A percentile compares a stretch with the other conserved stretches of the same genome.
These are phyloP conservation scores for Schizothecium vesticola DNA, from an alignment of 495 filamentous ascomycete species.

Conservation along the genomic window DNA sequence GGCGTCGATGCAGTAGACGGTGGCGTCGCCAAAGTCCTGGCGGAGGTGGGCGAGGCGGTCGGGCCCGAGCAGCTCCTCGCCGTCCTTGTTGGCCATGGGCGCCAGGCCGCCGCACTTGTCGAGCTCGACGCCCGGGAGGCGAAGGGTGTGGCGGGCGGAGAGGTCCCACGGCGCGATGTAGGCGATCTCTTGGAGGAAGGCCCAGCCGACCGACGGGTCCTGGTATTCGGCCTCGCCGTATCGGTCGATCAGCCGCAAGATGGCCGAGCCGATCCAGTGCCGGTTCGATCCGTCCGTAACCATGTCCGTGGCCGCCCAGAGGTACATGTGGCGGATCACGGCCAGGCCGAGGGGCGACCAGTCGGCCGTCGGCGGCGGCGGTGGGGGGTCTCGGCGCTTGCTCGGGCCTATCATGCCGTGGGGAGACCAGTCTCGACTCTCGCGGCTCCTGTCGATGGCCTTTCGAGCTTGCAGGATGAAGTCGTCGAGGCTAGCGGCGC, in stretches of 20 bases:
- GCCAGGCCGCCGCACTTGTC: slow-evolving; percentile 39
- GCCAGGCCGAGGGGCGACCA: slow-evolving; percentile 47
- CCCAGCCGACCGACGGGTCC: slow-evolving; percentile 51
- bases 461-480: slow-evolving; percentile 63
- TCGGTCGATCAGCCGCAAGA: slow-evolving; percentile 65
- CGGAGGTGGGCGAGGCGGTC: slow-evolving; percentile 55
- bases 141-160: slow-evolving; percentile 53
- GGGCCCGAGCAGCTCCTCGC: slow-evolving; percentile 15
- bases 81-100: slow-evolving; percentile 29
- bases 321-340: slow-evolving; percentile 66
- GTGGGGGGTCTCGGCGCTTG: slow-evolving; percentile 24
- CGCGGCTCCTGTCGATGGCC: slow-evolving; percentile 63
- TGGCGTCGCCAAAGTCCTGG: slow-evolving; percentile 62
- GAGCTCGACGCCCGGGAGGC: slow-evolving; percentile 44
- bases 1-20: slow-evolving; percentile 81
- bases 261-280: slow-evolving; percentile 58
- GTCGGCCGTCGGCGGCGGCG: slow-evolving; percentile 14
- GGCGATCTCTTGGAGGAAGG: slow-evolving; percentile 83
- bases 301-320: slow-evolving; percentile 55
- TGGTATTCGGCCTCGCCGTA: slow-evolving; percentile 57
- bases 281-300: slow-evolving; percentile 44
- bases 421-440: slow-evolving; percentile 52
- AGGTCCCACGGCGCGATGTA: slow-evolving; percentile 79
- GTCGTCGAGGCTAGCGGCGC: slow-evolving; percentile 8
- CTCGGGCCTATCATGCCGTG: slow-evolving; percentile 47